Evolutionary conservation across 768 basidiomycete genomes (phyloP), one percentile per base, ranked within the genome.

Genomic region (Boletus rubroflammeus): DNA sequence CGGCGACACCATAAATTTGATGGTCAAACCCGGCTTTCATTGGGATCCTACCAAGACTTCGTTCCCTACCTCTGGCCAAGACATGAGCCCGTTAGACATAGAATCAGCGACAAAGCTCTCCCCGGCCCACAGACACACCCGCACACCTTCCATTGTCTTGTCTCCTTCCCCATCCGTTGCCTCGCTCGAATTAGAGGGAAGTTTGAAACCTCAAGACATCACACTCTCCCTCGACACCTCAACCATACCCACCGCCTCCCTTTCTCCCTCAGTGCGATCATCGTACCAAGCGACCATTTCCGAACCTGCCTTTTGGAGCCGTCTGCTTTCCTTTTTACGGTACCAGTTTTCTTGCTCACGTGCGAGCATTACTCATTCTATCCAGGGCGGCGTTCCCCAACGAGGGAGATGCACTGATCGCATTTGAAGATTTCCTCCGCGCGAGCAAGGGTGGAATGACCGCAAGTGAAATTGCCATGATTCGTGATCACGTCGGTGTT

Each of bases 401-500:
- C 32, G 78, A 81, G 26, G 70, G 75, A 35, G 93, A 95, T 60
- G 83, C 83, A 1, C 76, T 83, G 29, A 68, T 72, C 15, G 90
- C 86, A 1, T 98, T 92, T 72, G 95, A 98, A 72, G 84, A 86
- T 51, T 96, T 93, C 73, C 79, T 98, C 60, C 75, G 83, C 19
- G 88, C 86, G 0, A 85, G 84, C 68, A 95, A 95, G 67, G 86
- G 83, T 7, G 80, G 79, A 26, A 77, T 99, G 63, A 89, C 83
- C 17, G 84, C 92, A 0, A 84, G 78, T 56, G 91, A 98, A 67
- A 91, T 97, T 53, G 96, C 96, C 14, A 90, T 82, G 76, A 93
- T 98, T 62, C 81, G 96, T 45, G 96, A 98, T 68, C 76, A 78
- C 21, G 88, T 93, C 17, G 93, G 93, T 5, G 80, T 96, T 25